A percentile compares a stretch with the other conserved stretches of the same genome.
Evolutionary conservation across 768 basidiomycete genomes (phyloP).

Genomic region (Roridomyces roridus): DNA sequence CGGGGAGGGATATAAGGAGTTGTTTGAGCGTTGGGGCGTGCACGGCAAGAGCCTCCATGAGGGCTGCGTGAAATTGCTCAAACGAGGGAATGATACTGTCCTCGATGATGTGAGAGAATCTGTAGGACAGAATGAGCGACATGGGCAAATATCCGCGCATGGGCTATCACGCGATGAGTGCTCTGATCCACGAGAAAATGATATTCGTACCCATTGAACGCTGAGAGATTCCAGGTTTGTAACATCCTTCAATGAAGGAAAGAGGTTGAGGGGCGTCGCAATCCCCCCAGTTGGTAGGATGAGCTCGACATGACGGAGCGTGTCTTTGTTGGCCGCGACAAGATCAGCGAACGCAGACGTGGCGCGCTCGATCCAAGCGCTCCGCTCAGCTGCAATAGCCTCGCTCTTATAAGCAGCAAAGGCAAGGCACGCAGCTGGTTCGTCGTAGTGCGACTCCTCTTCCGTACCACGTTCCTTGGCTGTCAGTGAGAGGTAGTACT

Average conservation of each 20-base stretch:
- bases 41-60: background rate
- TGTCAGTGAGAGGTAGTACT: background rate
- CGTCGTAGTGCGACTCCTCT: background rate
- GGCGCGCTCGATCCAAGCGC: background rate
- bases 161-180: background rate
- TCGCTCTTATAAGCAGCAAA: background rate
- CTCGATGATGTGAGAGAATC: background rate
- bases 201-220: slow-evolving; percentile 7
- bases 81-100: background rate
- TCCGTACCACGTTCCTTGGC: background rate
- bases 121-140: background rate
- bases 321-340: background rate
- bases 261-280: slow-evolving; percentile 7
- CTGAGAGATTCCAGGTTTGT: background rate
- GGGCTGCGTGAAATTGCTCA: no score
- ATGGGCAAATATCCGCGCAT: background rate
- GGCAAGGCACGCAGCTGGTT: background rate
- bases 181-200: background rate
- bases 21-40: slow-evolving; percentile 2
- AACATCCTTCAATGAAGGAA: background rate
- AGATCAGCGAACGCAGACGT: background rate
- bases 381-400: background rate
- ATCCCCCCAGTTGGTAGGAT: slow-evolving; percentile 6
- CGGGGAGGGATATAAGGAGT: slow-evolving; percentile 4
- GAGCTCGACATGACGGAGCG: slow-evolving; percentile 8